Percentiles rank a stretch among this genome's conserved stretches.
Evolutionary conservation across 164 flowering plant species (phyloP).

Genomic region (Tetrastigma voinierianum): DNA sequence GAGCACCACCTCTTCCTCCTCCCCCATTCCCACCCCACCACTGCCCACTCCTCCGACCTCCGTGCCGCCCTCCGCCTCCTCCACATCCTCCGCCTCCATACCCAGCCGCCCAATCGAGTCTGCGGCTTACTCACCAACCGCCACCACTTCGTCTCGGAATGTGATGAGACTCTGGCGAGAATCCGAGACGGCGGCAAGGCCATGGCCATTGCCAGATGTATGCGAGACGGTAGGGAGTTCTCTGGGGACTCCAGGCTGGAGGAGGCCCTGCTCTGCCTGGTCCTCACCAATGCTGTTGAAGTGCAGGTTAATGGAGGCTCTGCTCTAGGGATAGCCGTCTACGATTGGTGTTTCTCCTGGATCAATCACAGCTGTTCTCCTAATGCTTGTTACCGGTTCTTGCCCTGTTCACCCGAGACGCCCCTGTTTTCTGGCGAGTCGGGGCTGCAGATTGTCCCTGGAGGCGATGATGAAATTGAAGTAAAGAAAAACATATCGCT

Average conservation of each 20-base stretch:
- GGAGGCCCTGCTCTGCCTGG: slow-evolving; percentile 46
- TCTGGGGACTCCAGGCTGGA: slow-evolving; percentile 16
- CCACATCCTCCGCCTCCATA: no score
- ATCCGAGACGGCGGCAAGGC: slow-evolving; percentile 43
- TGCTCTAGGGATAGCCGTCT: slow-evolving; percentile 51
- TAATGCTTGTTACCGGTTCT: slow-evolving; percentile 65
- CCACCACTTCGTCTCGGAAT: slow-evolving; percentile 22
- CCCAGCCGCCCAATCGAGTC: slow-evolving; percentile 20
- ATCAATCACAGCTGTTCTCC: slow-evolving; percentile 87
- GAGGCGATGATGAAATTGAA: slow-evolving; percentile 1
- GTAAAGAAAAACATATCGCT: slow-evolving; percentile 6
- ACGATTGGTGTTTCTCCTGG: slow-evolving; percentile 61
- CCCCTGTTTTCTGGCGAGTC: slow-evolving; percentile 1
- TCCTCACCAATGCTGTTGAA: slow-evolving; percentile 73
- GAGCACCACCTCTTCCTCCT: slow-evolving; percentile 36
- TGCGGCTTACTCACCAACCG: slow-evolving; percentile 52
- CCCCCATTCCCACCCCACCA: slow-evolving; percentile 20
- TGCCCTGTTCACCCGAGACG: slow-evolving; percentile 8
- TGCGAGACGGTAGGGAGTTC: slow-evolving; percentile 16
- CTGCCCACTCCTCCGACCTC: slow-evolving; percentile 37
- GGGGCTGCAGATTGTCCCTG: slow-evolving; percentile 22
- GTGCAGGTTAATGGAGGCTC: slow-evolving; percentile 37
- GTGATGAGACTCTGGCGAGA: slow-evolving; percentile 15
- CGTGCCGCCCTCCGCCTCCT: slow-evolving; percentile 68
- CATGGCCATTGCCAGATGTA: slow-evolving; percentile 37